Conservation (phyloP, 805 yeast genomes). For the Starmera pachycereana region DNA sequence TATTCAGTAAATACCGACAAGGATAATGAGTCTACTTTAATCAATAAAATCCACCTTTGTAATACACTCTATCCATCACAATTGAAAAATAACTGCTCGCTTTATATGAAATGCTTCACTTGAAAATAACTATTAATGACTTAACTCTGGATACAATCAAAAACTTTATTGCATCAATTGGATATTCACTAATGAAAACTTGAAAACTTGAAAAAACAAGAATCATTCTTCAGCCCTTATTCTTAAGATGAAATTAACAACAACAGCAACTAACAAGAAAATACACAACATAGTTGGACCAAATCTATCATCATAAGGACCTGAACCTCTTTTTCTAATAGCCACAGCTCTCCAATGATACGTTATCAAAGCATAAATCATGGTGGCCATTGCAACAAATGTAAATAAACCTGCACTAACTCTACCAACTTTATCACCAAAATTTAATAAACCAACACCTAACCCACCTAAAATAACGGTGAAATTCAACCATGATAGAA, state of each 20-base stretch:
- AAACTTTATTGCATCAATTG: too few relatives aligned
- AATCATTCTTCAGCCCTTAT: conserved; percentile 7
- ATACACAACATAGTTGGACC: conserved; percentile 97
- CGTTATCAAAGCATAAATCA: conserved; percentile 90
- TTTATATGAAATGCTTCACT: too few relatives aligned
- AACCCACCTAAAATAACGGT: conserved; percentile 96
- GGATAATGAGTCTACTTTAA: too few relatives aligned
- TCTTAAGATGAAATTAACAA: conserved; percentile 83
- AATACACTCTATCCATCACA: too few relatives aligned
- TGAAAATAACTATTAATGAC: too few relatives aligned
- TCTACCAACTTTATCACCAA: conserved; percentile 91
- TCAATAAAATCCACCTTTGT: too few relatives aligned
- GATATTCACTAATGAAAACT: too few relatives aligned
- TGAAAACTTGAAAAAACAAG: too few relatives aligned
- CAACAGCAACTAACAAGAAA: conserved; percentile 86
- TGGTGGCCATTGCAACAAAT: conserved; percentile 93
- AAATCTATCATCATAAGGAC: conserved; percentile 98
- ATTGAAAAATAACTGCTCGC: too few relatives aligned
- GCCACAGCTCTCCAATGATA: conserved; percentile 99
- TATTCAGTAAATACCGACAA: too few relatives aligned
- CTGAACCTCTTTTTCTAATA: conserved; percentile 92
- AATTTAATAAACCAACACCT: conserved; percentile 91
- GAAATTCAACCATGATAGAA: conserved; percentile 95
- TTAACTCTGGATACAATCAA: too few relatives aligned
- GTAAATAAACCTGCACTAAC: conserved; percentile 92